Base-by-base conservation (phyloP, 2,329 filamentous ascomycete genomes). In the Bipolaris oryzae region DNA sequence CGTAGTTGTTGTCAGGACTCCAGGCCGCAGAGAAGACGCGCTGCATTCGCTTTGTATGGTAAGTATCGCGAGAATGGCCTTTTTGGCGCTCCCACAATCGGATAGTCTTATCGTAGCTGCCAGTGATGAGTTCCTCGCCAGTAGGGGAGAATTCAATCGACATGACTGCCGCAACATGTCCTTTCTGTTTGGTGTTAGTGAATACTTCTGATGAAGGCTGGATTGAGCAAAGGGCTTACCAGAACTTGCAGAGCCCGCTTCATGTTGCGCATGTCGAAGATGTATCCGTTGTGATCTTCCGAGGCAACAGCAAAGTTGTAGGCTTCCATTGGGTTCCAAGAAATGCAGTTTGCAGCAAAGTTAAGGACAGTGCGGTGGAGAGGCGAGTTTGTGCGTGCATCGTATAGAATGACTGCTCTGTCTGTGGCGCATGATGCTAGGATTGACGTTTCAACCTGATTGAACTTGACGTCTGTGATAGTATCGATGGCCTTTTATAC, bases 31-130 rank as follows among this genome's bases (percentile, higher is more conserved):
- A 88, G 80, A 96, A 96, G 53, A 97, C 92, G 66, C 94, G 86
- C 80, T 98, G 94, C 94, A 97, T 97, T 62, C 95, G 88, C 79
- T 97, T 96, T 16, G 95, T 98, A 80, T 98, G 93, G 78, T 98
- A 99, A 46, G 97, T 87, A 72, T 99, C 95, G 67, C 93, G 85
- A 13, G 90, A 93, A 77, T 95, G 91, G 21, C 94, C 94, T 60
- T 88, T 82, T 63, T 88, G 85, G 54, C 90, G 85, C 73, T 87
- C 87, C 90, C 92, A 98, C 47, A 98, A 80, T 48, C 95, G 87
- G 50, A 99, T 83, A 4, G 92, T 96, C 60, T 92, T 87, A 73
- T 96, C 91, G 78, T 95, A 96, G 0, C 89, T 92, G 5, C 91
- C 95, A 13, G 89, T 91, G 18, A 98, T 92, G 43, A 99, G 85